These are phyloP conservation scores for Colletotrichum sp. DNA, from an alignment of 2,329 filamentous ascomycete species.

Conservation along the genomic window DNA sequence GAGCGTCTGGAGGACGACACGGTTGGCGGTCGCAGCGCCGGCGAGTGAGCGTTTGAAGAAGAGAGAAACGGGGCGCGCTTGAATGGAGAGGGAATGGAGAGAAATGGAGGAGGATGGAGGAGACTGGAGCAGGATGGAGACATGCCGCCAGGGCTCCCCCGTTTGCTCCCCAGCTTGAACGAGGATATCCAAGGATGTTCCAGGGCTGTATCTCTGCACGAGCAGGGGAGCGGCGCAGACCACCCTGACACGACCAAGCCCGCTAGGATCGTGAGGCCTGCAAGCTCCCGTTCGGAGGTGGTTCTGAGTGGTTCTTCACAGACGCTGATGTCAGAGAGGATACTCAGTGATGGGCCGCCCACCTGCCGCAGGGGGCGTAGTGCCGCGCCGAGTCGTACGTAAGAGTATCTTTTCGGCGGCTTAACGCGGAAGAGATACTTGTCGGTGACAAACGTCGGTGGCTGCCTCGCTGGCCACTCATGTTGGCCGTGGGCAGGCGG, in stretches of 20 bases:
- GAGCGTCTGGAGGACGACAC: neutral
- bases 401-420: conserved; percentile 12
- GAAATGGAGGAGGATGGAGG: conserved; percentile 1
- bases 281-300: conserved; percentile 10
- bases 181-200: neutral
- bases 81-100: conserved; percentile 3
- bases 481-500: neutral
- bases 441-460: neutral
- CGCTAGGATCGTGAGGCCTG: conserved; percentile 16
- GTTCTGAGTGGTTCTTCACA: conserved; percentile 1
- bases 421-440: neutral
- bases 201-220: neutral
- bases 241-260: conserved; percentile 18
- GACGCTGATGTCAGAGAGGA: conserved; percentile 16
- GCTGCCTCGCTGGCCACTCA: neutral
- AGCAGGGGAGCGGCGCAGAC: neutral
- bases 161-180: neutral
- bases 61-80: neutral
- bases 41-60: conserved; percentile 6
- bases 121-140: conserved; percentile 13
- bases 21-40: conserved; percentile 3
- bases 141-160: neutral
- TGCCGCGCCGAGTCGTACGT: conserved; percentile 7
- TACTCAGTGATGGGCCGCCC: conserved; percentile 10
- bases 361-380: conserved; percentile 2